These are phyloP conservation scores for Penicillium simplicissimum DNA, from an alignment of 495 filamentous ascomycete genomes.

Conservation along the genomic window DNA sequence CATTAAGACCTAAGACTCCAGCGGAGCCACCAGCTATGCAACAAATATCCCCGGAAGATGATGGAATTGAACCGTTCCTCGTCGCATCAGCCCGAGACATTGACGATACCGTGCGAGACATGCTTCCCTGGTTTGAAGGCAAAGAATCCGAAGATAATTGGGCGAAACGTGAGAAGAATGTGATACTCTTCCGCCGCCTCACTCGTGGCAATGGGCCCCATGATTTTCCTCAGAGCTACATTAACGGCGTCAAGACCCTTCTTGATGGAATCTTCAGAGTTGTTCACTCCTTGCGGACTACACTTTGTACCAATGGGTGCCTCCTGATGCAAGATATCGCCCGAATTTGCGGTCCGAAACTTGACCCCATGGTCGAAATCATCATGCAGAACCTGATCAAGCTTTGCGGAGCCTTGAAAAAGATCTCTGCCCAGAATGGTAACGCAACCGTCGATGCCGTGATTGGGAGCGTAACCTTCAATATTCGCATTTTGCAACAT, in stretches of 20 bases:
- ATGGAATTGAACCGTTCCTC: constrained; percentile 74
- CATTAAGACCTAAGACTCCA: constrained; percentile 24
- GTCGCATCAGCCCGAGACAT: constrained; percentile 80
- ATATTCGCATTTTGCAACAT: constrained; percentile 77
- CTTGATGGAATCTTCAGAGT: constrained; percentile 91
- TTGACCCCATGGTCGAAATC: constrained; percentile 89
- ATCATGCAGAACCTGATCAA: constrained; percentile 88
- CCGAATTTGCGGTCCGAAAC: constrained; percentile 66
- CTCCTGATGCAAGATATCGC: constrained; percentile 85
- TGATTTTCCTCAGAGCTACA: constrained; percentile 68
- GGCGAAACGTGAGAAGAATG: constrained; percentile 77
- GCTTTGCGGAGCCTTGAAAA: constrained; percentile 82
- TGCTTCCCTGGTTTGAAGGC: constrained; percentile 82
- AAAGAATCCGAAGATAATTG: constrained; percentile 91
- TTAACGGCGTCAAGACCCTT: constrained; percentile 67
- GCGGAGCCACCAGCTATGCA: constrained; percentile 14
- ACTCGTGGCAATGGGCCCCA: constrained; percentile 80
- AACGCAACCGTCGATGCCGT: constrained; percentile 75
- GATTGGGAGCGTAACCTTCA: constrained; percentile 76
- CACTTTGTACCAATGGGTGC: constrained; percentile 81
- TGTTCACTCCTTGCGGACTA: constrained; percentile 83
- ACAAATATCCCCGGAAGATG: constrained; percentile 39
- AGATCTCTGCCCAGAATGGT: constrained; percentile 79
- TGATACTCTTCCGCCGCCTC: constrained; percentile 72
- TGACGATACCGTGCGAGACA: constrained; percentile 77